These are phyloP conservation scores for Helotiales sp. DNA, from an alignment of 2,329 filamentous ascomycete genomes.

Conservation along the genomic window DNA sequence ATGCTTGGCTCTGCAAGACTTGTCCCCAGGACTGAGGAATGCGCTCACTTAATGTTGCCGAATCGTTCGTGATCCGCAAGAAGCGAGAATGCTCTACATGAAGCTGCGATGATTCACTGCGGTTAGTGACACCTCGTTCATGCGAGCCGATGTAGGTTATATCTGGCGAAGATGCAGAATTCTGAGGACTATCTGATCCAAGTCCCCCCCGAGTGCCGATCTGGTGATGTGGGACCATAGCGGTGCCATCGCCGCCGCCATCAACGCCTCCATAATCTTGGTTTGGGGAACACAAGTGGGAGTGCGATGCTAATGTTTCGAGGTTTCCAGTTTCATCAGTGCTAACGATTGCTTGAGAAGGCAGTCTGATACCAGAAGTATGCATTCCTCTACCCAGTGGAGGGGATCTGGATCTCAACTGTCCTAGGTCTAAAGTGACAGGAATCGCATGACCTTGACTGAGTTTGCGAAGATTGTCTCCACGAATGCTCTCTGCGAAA, in stretches of 20 bases:
- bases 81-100: slow-evolving; percentile 14
- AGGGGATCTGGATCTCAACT: slow-evolving; percentile 5
- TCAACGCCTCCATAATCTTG: slow-evolving; percentile 33
- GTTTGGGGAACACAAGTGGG: slow-evolving; percentile 3
- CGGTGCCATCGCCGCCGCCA: slow-evolving; percentile 18
- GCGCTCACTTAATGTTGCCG: slow-evolving; percentile 21
- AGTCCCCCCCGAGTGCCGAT: slow-evolving; percentile 32
- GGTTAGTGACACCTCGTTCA: slow-evolving; percentile 20
- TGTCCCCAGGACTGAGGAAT: slow-evolving; percentile 27
- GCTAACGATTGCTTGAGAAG: slow-evolving; percentile 16
- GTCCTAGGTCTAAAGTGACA: slow-evolving; percentile 6
- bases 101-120: slow-evolving; percentile 4
- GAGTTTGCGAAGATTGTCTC: slow-evolving; percentile 29
- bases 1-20: slow-evolving; percentile 19
- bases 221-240: slow-evolving; percentile 29
- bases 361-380: slow-evolving; percentile 24
- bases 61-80: slow-evolving; percentile 25
- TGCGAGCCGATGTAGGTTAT: slow-evolving; percentile 26
- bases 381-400: slow-evolving; percentile 24
- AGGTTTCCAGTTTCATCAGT: slow-evolving; percentile 14
- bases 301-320: slow-evolving; percentile 6
- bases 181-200: slow-evolving; percentile 22
- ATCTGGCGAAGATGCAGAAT: slow-evolving; percentile 27
- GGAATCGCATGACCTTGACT: slow-evolving; percentile 24
- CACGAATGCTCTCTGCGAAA: slow-evolving; percentile 28